A percentile compares a stretch with the other conserved stretches of the same genome.
Conservation (phyloP, 2,329 filamentous ascomycete species). For the Aspergillus jensenii region DNA sequence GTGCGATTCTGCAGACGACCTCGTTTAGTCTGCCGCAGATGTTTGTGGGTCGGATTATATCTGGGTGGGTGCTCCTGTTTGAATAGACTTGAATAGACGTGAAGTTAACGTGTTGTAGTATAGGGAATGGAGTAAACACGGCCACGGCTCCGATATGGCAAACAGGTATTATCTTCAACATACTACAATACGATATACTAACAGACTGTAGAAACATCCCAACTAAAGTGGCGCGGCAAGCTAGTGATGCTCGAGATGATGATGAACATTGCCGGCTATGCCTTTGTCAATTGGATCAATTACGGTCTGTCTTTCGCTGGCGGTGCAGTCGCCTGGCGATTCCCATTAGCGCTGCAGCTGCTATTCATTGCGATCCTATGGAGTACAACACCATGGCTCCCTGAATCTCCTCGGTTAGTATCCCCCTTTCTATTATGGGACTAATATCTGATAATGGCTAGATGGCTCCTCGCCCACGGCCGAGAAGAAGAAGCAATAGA, state of each 20-base stretch:
- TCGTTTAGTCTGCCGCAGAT: conserved; percentile 49
- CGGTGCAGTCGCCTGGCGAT: conserved; percentile 45
- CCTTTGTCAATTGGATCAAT: conserved; percentile 53
- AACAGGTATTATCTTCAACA: conserved; percentile 27
- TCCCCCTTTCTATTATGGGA: background rate
- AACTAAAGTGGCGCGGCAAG: conserved; percentile 45
- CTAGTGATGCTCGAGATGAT: conserved; percentile 51
- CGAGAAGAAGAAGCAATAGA: conserved; percentile 47
- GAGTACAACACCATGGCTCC: conserved; percentile 41
- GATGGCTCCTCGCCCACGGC: conserved; percentile 47
- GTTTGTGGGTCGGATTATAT: conserved; percentile 49
- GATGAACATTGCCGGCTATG: conserved; percentile 53
- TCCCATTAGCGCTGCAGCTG: conserved; percentile 51
- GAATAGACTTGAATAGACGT: too few relatives aligned
- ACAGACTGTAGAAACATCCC: conserved; percentile 39
- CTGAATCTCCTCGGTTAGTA: conserved; percentile 21
- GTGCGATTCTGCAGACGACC: conserved; percentile 49
- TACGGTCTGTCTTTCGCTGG: conserved; percentile 51
- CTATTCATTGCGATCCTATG: conserved; percentile 50
- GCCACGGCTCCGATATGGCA: conserved; percentile 53
- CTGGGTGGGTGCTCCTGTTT: conserved; percentile 3
- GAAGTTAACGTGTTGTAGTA: background rate
- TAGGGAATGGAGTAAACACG: conserved; percentile 49
- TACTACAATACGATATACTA: too few relatives aligned
- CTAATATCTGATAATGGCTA: conserved; percentile 4